These are phyloP conservation scores for Cyphellophora europaea DNA, from an alignment of 2,329 filamentous ascomycete genomes.

Conservation along the genomic window DNA sequence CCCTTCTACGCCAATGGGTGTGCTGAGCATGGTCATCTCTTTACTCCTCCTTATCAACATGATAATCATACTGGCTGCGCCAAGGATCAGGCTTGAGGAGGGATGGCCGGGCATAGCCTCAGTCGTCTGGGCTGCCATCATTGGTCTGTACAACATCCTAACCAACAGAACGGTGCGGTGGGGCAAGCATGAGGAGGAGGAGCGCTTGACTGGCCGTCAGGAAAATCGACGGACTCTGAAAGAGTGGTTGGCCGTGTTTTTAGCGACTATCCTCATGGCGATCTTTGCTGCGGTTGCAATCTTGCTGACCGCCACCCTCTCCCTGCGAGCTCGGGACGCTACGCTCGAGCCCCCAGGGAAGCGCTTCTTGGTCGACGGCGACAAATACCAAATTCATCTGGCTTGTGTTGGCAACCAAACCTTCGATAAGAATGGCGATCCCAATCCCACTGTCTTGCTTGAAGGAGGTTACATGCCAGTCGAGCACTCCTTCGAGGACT, in stretches of 20 bases:
- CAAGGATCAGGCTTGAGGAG: conserved; percentile 69
- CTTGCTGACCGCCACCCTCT: conserved; percentile 69
- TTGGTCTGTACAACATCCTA: conserved; percentile 67
- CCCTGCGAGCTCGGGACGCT: conserved; percentile 71
- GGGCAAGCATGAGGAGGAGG: conserved; percentile 89
- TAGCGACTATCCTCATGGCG: conserved; percentile 62
- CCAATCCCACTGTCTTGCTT: conserved; percentile 70
- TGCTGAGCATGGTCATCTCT: conserved; percentile 61
- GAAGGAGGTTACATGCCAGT: conserved; percentile 75
- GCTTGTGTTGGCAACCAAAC: conserved; percentile 68
- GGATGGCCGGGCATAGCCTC: conserved; percentile 85
- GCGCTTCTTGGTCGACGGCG: conserved; percentile 68
- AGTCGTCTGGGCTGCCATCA: conserved; percentile 71
- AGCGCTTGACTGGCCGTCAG: conserved; percentile 77
- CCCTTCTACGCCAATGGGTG: conserved; percentile 68
- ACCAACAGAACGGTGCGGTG: conserved; percentile 78
- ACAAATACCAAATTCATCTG: conserved; percentile 80
- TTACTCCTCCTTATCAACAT: conserved; percentile 62
- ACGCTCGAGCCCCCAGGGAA: conserved; percentile 64
- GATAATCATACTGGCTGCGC: conserved; percentile 69
- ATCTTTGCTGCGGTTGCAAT: conserved; percentile 58
- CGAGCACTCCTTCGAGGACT: conserved; percentile 68
- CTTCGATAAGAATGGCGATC: conserved; percentile 44
- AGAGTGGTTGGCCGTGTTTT: conserved; percentile 75
- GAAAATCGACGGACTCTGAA: conserved; percentile 73